Percentiles rank a stretch among this genome's conserved stretches.
These are phyloP conservation scores for Lipomyces starkeyi DNA, from an alignment of 805 yeast genomes.

Conservation along the genomic window DNA sequence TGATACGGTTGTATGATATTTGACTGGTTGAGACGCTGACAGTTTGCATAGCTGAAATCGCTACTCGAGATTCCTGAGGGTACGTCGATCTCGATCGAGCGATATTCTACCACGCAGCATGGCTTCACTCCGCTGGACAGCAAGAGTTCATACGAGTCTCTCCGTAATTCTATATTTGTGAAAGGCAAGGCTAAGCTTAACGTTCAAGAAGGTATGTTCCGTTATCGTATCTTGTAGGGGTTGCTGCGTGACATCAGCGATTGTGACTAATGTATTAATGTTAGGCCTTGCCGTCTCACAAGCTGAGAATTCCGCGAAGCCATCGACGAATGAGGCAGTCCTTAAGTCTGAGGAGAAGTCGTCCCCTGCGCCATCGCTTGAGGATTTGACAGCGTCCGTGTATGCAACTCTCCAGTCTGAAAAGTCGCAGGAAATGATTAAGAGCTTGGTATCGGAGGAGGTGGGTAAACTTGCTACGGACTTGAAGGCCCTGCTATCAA, in stretches of 20 bases:
- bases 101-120: slow-evolving; percentile 30
- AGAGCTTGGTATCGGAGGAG: slow-evolving; percentile 15
- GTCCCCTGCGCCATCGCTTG: neutral
- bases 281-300: neutral
- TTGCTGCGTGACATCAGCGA: neutral
- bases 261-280: neutral
- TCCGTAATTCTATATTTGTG: slow-evolving; percentile 27
- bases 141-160: slow-evolving; percentile 19
- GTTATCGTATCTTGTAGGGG: neutral
- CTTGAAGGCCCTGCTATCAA: neutral
- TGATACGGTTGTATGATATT: slow-evolving; percentile 2
- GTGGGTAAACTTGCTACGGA: slow-evolving; percentile 17
- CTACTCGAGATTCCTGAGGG: slow-evolving; percentile 27
- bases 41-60: slow-evolving; percentile 25
- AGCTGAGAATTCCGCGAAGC: neutral
- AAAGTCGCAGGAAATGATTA: slow-evolving; percentile 15
- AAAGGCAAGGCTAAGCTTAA: slow-evolving; percentile 31
- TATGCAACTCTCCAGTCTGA: neutral
- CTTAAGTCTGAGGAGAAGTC: neutral
- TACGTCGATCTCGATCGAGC: slow-evolving; percentile 15
- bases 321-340: neutral
- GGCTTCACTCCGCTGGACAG: slow-evolving; percentile 27
- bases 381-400: slow-evolving; percentile 9
- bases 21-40: neutral
- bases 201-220: slow-evolving; percentile 22